Evolutionary conservation across 2,329 filamentous ascomycete genomes (phyloP).

Genomic region (Phoma sp.): DNA sequence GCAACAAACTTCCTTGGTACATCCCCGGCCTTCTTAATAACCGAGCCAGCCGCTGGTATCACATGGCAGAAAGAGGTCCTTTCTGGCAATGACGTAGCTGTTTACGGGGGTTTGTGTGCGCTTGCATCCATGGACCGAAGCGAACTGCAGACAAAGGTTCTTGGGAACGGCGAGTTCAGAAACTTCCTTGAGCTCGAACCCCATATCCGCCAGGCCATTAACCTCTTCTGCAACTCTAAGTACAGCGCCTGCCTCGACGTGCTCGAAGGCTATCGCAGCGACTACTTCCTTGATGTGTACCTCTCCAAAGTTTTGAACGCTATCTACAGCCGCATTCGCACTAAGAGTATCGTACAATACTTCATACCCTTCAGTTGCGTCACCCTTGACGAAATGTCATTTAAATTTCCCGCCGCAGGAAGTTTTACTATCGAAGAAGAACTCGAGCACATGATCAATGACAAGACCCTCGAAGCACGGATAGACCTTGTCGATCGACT

Average conservation of each 20-base stretch:
- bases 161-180: conserved; percentile 86
- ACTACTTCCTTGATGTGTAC: conserved; percentile 91
- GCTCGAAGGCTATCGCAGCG: conserved; percentile 78
- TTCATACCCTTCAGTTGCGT: conserved; percentile 89
- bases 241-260: conserved; percentile 85
- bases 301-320: conserved; percentile 73
- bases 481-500: conserved; percentile 84
- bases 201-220: conserved; percentile 89
- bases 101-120: conserved; percentile 89
- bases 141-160: conserved; percentile 74
- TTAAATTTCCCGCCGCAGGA: conserved; percentile 70
- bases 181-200: conserved; percentile 90
- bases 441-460: conserved; percentile 77
- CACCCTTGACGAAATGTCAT: conserved; percentile 77
- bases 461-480: conserved; percentile 73
- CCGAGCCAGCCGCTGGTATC: conserved; percentile 54
- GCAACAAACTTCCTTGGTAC: conserved; percentile 73
- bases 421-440: conserved; percentile 68
- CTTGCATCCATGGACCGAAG: conserved; percentile 85
- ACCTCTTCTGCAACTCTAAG: conserved; percentile 86
- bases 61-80: conserved; percentile 72
- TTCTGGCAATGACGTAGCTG: conserved; percentile 84
- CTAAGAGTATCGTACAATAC: conserved; percentile 93
- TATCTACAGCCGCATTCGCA: conserved; percentile 78
- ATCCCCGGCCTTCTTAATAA: conserved; percentile 56